Percentiles rank a stretch among this genome's conserved stretches.
phyloP scores from a whole-genome alignment of 148 eudicot species.

The Beta vulgaris region DNA sequence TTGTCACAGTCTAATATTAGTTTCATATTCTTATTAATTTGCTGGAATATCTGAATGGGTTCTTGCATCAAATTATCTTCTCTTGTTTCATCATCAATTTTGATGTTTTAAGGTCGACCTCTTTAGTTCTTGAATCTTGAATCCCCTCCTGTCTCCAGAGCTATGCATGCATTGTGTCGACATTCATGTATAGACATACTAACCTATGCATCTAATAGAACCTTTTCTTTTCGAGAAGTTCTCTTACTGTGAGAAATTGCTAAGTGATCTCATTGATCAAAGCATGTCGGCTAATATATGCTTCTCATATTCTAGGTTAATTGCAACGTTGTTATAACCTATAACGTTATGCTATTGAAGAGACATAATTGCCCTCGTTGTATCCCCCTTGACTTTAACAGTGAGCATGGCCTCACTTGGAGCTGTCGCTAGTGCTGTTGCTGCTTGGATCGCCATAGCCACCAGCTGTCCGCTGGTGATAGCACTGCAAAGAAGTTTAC shows the following conservation, averaged over 20 bases:
- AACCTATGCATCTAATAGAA: no score
- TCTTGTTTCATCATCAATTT: not conserved
- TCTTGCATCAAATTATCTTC: not conserved
- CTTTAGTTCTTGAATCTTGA: not conserved
- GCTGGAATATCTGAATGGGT: not conserved
- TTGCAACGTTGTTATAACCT: not conserved
- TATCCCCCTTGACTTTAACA: not conserved
- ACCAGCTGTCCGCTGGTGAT: not conserved
- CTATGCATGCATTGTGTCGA: not conserved
- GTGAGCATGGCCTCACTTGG: not conserved
- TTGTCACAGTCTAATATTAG: not conserved
- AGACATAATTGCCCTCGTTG: not conserved
- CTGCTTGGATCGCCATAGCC: not conserved
- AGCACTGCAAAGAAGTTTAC: not conserved
- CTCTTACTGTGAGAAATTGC: not conserved
- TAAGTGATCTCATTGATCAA: not conserved
- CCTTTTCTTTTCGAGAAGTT: no score
- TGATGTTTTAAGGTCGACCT: not conserved
- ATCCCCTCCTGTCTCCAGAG: not conserved
- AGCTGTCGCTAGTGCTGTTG: not conserved
- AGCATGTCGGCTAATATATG: not conserved
- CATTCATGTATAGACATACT: not conserved
- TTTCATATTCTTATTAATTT: not conserved
- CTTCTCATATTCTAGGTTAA: not conserved
- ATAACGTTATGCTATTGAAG: not conserved